These are phyloP conservation scores for Melaleuca quinquenervia DNA, from an alignment of 345 rosid species.

Conservation along the genomic window DNA sequence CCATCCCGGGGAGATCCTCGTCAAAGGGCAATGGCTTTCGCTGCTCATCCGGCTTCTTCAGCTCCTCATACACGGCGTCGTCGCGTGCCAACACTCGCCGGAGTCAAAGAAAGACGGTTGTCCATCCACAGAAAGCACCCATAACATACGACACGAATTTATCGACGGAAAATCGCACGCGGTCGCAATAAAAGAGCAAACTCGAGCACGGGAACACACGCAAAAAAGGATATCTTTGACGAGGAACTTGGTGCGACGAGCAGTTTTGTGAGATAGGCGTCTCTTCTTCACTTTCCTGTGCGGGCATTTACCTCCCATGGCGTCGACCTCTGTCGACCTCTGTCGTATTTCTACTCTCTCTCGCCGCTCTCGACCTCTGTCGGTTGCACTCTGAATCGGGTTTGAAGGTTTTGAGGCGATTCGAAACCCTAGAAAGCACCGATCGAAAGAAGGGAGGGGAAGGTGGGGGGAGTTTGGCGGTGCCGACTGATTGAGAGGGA, in stretches of 20 bases:
- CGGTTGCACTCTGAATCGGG: neutral
- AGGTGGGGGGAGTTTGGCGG: too few species aligned
- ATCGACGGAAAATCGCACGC: neutral
- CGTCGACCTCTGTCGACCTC: neutral
- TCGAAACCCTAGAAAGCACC: neutral
- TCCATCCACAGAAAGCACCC: neutral
- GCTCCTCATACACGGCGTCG: constrained; percentile 70
- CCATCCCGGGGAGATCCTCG: constrained; percentile 98
- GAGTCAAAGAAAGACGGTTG: constrained; percentile 21
- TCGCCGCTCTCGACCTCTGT: neutral
- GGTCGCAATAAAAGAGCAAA: neutral
- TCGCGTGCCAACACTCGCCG: constrained; percentile 35
- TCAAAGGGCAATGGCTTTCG: constrained; percentile 45
- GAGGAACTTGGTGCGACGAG: constrained; percentile 75
- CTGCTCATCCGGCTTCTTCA: constrained; percentile 57
- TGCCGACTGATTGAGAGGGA: too few species aligned
- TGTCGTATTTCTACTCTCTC: too few species aligned
- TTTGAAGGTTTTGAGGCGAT: neutral
- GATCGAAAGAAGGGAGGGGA: too few species aligned
- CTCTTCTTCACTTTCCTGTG: constrained; percentile 93
- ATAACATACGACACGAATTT: neutral
- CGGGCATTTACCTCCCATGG: constrained; percentile 61
- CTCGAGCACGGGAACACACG: neutral
- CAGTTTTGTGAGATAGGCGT: constrained; percentile 81
- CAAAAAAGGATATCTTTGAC: constrained; percentile 65